Evolutionary conservation across 306 rosid genomes (phyloP).

Genomic region (Prunus fruticosa): DNA sequence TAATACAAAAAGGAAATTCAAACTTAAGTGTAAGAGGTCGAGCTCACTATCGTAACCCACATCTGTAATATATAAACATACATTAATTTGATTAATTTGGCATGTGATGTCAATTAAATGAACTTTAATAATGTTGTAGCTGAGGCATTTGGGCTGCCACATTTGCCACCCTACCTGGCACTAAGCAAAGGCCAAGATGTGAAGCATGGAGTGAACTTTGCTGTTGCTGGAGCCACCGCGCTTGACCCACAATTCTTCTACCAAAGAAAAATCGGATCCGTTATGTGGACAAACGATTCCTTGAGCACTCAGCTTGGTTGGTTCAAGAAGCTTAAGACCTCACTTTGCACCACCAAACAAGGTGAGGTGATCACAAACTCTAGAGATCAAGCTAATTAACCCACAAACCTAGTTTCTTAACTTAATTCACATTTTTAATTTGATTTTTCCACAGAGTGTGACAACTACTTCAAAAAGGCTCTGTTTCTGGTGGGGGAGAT

Average conservation of each 20-base stretch:
- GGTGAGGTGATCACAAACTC: constrained; percentile 30
- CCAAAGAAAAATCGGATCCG: constrained; percentile 18
- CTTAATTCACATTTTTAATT: no score
- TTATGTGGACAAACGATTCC: constrained; percentile 50
- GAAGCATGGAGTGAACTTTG: constrained; percentile 58
- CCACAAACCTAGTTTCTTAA: no score
- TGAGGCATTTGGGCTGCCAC: constrained; percentile 59
- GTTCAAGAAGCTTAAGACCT: constrained; percentile 62
- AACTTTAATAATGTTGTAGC: constrained; percentile 24
- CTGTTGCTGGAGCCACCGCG: constrained; percentile 79
- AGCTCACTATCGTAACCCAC: no score
- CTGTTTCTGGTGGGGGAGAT: constrained; percentile 75
- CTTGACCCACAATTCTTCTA: constrained; percentile 51
- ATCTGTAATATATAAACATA: no score
- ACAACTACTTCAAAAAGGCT: constrained; percentile 46
- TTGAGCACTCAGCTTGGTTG: constrained; percentile 61
- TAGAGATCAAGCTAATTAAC: no score
- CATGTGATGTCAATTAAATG: no score
- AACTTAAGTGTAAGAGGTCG: no score
- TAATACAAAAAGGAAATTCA: no score
- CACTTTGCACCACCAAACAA: constrained; percentile 52
- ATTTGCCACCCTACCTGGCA: constrained; percentile 55
- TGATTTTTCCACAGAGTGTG: constrained; percentile 45
- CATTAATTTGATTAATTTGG: no score
- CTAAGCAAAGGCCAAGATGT: constrained; percentile 25